Evolutionary conservation across 2,329 filamentous ascomycete genomes (phyloP), one percentile per base, ranked within the genome.

Genomic region (Paraphaeosphaeria sporulosa): DNA sequence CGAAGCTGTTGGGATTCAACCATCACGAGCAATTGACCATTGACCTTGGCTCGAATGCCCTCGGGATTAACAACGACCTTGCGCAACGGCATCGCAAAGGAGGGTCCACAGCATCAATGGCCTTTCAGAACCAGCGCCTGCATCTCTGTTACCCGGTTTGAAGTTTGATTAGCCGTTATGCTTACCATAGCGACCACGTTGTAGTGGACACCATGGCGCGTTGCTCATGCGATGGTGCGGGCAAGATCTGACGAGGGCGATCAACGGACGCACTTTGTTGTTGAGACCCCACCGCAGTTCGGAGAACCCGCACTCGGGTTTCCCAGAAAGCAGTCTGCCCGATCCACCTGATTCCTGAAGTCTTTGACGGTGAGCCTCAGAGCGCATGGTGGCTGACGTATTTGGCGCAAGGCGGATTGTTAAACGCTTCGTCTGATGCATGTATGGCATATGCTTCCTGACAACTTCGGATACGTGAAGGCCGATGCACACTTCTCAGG

Each of bases 141-240:
- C 61, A 56, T 63, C 57, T 63, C 48, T 42, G 34, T 54, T 54
- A 48, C 55, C 60, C 51, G 52, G 66, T 67, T 62, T 66, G 64
- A 69, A 54, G 65, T 69, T 67, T 65, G 55, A 67, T 69, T 61
- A 63, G 13, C 54, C 38, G 43, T 46, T 60, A 68, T 68, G 65
- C 65, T 52, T 59, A 57, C 40, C 46, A 50, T 48, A 59, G 34
- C 32, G 47, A 43, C 23, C 9, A 13, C 44, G 30, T 9, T 30
- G 3, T 23, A 30, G 17, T n/a, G 21, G 21, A 15, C 30, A n/a
- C 5, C 34, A 17, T 38, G 43, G 23, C 30, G 49, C 30, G 13
- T 25, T 19, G 36, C 19, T 40, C 19, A 21, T 30, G 58, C 25
- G 21, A 40, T 30, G 50, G 36, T 52, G 32, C 42, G 13, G 30